Conservation (phyloP, 352 stramenopile species). For the Thraustotheca clavata region DNA sequence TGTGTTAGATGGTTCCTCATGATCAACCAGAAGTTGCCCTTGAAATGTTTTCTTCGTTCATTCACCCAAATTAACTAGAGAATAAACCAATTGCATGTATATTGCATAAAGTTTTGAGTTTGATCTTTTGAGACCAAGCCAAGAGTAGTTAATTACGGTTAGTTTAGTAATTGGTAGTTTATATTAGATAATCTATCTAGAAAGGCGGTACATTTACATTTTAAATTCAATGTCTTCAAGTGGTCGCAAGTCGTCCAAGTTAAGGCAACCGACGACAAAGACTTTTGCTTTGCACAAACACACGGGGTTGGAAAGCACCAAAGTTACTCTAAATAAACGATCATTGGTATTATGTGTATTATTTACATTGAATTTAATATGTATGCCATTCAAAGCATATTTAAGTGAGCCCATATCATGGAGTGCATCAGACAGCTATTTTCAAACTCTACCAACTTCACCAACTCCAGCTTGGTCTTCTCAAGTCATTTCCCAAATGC, state of each 20-base stretch:
- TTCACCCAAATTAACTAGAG: slow-evolving; percentile 20
- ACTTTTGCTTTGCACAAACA: neutral
- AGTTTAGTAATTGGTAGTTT: too few relatives aligned
- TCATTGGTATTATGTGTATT: neutral
- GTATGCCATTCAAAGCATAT: neutral
- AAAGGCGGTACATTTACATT: too few relatives aligned
- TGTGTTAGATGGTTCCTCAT: slow-evolving; percentile 59
- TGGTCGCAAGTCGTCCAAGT: neutral
- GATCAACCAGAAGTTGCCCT: slow-evolving; percentile 47
- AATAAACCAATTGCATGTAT: too few relatives aligned
- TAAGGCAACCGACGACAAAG: neutral
- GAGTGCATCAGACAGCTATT: neutral
- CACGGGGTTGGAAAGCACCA: neutral
- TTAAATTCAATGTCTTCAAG: too few relatives aligned
- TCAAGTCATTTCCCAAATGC: neutral
- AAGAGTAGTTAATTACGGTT: too few relatives aligned
- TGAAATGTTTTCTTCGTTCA: slow-evolving; percentile 43
- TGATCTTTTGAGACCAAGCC: too few relatives aligned
- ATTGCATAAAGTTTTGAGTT: too few relatives aligned
- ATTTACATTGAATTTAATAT: neutral
- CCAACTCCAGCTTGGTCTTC: neutral
- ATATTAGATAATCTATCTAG: too few relatives aligned
- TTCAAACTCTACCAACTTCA: neutral
- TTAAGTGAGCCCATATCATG: neutral
- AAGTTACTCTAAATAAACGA: neutral